Evolutionary conservation across 345 rosid genomes (phyloP).

Genomic region (Cardamine occulta): DNA sequence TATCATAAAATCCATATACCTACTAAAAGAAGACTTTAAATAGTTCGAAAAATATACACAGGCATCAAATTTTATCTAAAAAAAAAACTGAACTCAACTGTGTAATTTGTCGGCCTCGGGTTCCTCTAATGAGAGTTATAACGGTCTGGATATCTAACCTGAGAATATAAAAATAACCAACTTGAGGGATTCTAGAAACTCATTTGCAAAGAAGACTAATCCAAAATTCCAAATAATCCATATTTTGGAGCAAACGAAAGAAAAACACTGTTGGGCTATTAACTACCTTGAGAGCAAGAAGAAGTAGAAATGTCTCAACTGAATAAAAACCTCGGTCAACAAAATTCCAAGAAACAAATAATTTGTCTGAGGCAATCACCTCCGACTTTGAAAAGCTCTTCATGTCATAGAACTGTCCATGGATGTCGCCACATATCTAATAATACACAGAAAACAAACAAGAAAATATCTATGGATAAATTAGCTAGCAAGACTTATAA

Average conservation of each 20-base stretch:
- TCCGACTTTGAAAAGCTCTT: slow-evolving; percentile 90
- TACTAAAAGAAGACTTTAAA: slow-evolving; percentile 38
- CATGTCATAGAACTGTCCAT: slow-evolving; percentile 94
- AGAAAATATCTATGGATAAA: neutral
- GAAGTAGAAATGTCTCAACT: slow-evolving; percentile 91
- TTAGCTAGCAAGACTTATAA: neutral
- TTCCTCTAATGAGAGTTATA: slow-evolving; percentile 88
- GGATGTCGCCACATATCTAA: slow-evolving; percentile 90
- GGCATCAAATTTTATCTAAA: neutral
- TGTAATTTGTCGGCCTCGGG: slow-evolving; percentile 91
- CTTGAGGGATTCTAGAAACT: neutral
- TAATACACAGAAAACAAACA: neutral
- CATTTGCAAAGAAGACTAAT: neutral
- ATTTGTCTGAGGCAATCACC: slow-evolving; percentile 90
- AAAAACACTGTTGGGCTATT: neutral
- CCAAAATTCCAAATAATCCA: no score
- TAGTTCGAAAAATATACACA: neutral
- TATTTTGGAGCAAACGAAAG: neutral
- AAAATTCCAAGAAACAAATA: slow-evolving; percentile 93
- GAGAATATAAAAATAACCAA: slow-evolving; percentile 38
- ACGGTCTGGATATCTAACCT: slow-evolving; percentile 92
- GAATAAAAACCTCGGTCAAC: slow-evolving; percentile 93
- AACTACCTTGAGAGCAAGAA: slow-evolving; percentile 82
- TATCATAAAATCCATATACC: slow-evolving; percentile 95
- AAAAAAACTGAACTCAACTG: slow-evolving; percentile 58